phyloP scores from a whole-genome alignment of 2,329 filamentous ascomycete species.

The Hypoxylon rubiginosum region DNA sequence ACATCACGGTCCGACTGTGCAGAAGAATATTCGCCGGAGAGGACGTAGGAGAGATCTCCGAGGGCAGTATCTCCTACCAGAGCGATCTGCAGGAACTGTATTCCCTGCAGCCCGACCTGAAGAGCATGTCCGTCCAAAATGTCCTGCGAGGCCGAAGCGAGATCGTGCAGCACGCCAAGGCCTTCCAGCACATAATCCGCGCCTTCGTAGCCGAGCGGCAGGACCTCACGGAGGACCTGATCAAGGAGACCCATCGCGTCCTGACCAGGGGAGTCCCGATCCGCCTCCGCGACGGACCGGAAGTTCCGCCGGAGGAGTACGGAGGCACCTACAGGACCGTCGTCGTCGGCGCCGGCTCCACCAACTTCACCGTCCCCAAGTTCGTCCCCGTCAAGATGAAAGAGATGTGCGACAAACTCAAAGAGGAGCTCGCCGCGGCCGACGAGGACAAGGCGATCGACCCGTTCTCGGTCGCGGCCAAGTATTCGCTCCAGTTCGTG shows the following conservation, averaged over 20 bases:
- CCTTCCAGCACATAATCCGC: conserved; percentile 23
- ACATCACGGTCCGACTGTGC: conserved; percentile 1
- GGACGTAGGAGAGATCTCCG: background rate
- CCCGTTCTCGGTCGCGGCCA: conserved; percentile 50
- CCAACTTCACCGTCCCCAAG: conserved; percentile 47
- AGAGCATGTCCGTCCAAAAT: background rate
- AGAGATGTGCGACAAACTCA: conserved; percentile 45
- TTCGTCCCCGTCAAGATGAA: conserved; percentile 47
- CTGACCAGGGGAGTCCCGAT: conserved; percentile 9
- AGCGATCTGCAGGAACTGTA: conserved; percentile 1
- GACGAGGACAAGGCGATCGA: conserved; percentile 36
- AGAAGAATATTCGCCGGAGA: background rate
- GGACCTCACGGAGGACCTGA: conserved; percentile 10
- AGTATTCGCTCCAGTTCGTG: conserved; percentile 44
- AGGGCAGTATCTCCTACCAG: background rate
- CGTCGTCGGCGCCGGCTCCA: conserved; percentile 45
- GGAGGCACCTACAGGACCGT: conserved; percentile 46
- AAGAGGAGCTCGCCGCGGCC: conserved; percentile 29
- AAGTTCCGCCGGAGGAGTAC: conserved; percentile 39
- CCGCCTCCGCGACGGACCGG: background rate
- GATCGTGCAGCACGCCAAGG: conserved; percentile 21
- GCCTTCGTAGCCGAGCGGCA: conserved; percentile 16
- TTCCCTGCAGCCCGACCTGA: background rate
- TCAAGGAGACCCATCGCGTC: conserved; percentile 20
- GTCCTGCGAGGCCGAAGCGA: conserved; percentile 5